phyloP scores from a whole-genome alignment of 148 eudicot genomes.

The Simmondsia chinensis region DNA sequence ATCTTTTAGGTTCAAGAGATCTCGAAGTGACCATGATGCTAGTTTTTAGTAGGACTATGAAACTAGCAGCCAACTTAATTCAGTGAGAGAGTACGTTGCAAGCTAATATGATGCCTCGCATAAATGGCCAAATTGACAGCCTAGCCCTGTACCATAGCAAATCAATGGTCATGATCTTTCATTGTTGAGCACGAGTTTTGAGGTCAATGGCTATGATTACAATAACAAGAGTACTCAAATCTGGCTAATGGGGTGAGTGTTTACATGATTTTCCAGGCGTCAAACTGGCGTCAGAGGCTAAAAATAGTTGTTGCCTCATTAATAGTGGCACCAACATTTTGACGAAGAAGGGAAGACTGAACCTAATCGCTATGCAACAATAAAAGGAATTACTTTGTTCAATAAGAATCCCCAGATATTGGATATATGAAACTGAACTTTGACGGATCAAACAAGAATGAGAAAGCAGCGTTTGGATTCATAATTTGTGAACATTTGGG shows the following conservation, averaged over 20 bases:
- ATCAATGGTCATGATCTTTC: conserved; percentile 42
- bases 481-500: too few relatives aligned
- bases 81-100: conserved; percentile 36
- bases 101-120: conserved; percentile 31
- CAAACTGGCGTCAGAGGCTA: conserved; percentile 54
- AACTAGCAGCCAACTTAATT: too few relatives aligned
- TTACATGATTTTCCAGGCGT: conserved; percentile 62
- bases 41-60: conserved; percentile 41
- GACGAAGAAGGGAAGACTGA: too few relatives aligned
- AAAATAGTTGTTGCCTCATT: too few relatives aligned
- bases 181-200: conserved; percentile 24
- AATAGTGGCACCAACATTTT: too few relatives aligned
- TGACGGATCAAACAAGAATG: too few relatives aligned
- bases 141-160: conserved; percentile 48
- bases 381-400: too few relatives aligned
- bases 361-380: too few relatives aligned
- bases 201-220: conserved; percentile 54
- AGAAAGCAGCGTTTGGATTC: too few relatives aligned
- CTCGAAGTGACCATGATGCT: conserved; percentile 46
- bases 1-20: conserved; percentile 48
- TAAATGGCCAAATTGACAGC: conserved; percentile 60
- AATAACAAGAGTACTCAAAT: conserved; percentile 52
- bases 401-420: too few relatives aligned
- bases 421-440: too few relatives aligned
- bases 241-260: conserved; percentile 47